These are phyloP conservation scores for Aureobasidium vineae DNA, from an alignment of 2,329 filamentous ascomycete genomes.

Conservation along the genomic window DNA sequence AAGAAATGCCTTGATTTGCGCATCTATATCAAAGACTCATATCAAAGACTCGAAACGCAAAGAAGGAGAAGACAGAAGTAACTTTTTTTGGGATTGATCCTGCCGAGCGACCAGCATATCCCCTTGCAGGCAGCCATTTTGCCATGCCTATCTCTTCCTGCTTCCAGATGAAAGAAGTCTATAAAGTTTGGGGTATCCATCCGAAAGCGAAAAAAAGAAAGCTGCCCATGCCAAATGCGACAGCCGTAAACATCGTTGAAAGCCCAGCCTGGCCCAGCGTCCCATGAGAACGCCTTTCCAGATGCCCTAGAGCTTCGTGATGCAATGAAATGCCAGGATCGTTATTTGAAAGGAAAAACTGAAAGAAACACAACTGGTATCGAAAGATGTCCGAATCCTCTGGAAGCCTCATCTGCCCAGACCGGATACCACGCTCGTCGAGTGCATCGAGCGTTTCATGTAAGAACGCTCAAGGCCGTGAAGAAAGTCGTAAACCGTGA, in stretches of 20 bases:
- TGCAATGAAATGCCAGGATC: slow-evolving; percentile 28
- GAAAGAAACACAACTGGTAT: slow-evolving; percentile 24
- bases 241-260: slow-evolving; percentile 25
- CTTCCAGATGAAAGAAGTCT: slow-evolving; percentile 28
- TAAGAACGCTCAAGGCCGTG: slow-evolving; percentile 25
- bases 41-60: not conserved
- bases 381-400: slow-evolving; percentile 27
- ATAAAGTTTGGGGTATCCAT: slow-evolving; percentile 28
- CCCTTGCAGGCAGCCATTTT: slow-evolving; percentile 25
- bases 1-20: slow-evolving; percentile 6
- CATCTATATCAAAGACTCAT: slow-evolving; percentile 7
- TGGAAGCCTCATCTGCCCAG: slow-evolving; percentile 25
- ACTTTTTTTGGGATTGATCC: slow-evolving; percentile 28
- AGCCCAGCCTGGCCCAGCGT: slow-evolving; percentile 24
- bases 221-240: slow-evolving; percentile 23
- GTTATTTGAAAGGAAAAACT: slow-evolving; percentile 22
- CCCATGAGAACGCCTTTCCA: slow-evolving; percentile 26
- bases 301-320: slow-evolving; percentile 23
- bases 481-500: slow-evolving; percentile 27
- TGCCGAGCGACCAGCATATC: slow-evolving; percentile 27
- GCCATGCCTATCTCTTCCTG: slow-evolving; percentile 24
- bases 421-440: slow-evolving; percentile 25
- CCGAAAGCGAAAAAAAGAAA: slow-evolving; percentile 26
- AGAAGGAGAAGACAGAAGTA: not conserved
- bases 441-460: slow-evolving; percentile 18